phyloP scores from a whole-genome alignment of 2,329 filamentous ascomycete genomes.

The Aureobasidium sp. region DNA sequence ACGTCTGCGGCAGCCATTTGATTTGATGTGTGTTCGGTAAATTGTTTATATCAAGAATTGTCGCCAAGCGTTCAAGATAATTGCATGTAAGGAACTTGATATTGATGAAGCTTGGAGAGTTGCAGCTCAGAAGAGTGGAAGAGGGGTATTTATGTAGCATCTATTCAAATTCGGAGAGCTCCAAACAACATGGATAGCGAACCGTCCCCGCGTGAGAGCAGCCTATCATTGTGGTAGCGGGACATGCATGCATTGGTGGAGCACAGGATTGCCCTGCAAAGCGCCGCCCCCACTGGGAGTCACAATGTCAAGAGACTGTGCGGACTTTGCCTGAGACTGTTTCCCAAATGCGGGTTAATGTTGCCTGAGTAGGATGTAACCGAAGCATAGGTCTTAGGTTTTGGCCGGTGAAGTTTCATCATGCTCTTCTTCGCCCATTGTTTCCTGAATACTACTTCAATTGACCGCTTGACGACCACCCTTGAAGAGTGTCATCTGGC shows the following conservation, averaged over 20 bases:
- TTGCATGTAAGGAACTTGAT: background rate
- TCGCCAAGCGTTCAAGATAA: background rate
- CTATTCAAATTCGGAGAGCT: background rate
- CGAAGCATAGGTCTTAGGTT: background rate
- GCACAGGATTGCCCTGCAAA: background rate
- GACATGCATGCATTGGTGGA: background rate
- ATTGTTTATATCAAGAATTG: background rate
- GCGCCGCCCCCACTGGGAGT: background rate
- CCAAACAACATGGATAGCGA: background rate
- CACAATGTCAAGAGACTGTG: background rate
- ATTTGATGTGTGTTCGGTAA: background rate
- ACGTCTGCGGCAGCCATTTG: conserved; percentile 23
- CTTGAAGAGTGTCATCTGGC: background rate
- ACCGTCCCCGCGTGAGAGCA: background rate
- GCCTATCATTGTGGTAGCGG: background rate
- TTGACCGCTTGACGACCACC: conserved; percentile 1
- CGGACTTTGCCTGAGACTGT: background rate
- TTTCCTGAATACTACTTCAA: background rate
- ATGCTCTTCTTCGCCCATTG: background rate
- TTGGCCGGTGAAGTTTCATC: background rate
- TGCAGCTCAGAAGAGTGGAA: background rate
- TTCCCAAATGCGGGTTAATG: background rate
- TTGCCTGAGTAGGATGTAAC: background rate
- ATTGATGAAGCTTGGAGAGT: background rate
- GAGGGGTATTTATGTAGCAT: background rate